A percentile compares a stretch with the other conserved stretches of the same genome.
Evolutionary conservation across 2,329 filamentous ascomycete species (phyloP).

Genomic region (Neonectria coccinea): DNA sequence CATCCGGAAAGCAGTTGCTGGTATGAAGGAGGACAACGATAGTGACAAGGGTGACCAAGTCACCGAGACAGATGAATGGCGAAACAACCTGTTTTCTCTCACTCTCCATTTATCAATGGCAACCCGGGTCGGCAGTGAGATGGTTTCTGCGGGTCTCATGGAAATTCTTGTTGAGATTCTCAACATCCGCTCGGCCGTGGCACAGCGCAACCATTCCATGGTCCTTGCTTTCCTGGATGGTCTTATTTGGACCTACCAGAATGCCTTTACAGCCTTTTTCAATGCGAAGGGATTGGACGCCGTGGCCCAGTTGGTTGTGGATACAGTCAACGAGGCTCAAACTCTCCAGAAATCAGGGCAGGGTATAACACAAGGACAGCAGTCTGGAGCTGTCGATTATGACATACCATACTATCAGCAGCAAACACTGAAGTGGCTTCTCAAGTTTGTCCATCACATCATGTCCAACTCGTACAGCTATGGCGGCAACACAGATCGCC

Average conservation of each 20-base stretch:
- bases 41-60: slow-evolving; percentile 69
- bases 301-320: slow-evolving; percentile 87
- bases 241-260: slow-evolving; percentile 85
- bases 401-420: slow-evolving; percentile 93
- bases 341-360: slow-evolving; percentile 73
- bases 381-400: slow-evolving; percentile 90
- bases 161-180: slow-evolving; percentile 91
- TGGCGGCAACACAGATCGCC: slow-evolving; percentile 86
- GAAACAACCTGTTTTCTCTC: slow-evolving; percentile 88
- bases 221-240: slow-evolving; percentile 90
- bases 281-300: slow-evolving; percentile 86
- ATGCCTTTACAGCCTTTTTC: slow-evolving; percentile 86
- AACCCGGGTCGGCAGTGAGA: slow-evolving; percentile 80
- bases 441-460: slow-evolving; percentile 97
- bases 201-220: slow-evolving; percentile 85
- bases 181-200: slow-evolving; percentile 82
- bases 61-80: slow-evolving; percentile 86
- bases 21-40: slow-evolving; percentile 72
- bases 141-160: slow-evolving; percentile 90
- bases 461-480: slow-evolving; percentile 80
- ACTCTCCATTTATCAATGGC: slow-evolving; percentile 83
- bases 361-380: slow-evolving; percentile 75
- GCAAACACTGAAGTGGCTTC: slow-evolving; percentile 90
- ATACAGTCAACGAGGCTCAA: slow-evolving; percentile 79
- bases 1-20: slow-evolving; percentile 88